Percentiles rank a stretch among this genome's conserved stretches.
Evolutionary conservation across 768 basidiomycete species (phyloP).

Genomic region (Lactarius psammicola): DNA sequence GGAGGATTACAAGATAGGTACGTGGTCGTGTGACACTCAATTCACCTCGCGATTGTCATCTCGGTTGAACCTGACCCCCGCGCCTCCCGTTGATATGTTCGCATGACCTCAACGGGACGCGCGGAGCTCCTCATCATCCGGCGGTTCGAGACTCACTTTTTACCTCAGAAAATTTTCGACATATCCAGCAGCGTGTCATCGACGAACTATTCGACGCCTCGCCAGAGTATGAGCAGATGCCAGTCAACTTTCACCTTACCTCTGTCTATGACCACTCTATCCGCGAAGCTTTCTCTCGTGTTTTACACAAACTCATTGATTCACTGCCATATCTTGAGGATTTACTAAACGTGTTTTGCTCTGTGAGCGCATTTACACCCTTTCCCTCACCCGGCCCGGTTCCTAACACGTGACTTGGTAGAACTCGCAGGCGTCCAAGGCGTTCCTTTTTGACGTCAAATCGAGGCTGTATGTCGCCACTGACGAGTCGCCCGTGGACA

Average conservation of each 20-base stretch:
- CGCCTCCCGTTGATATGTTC: not conserved
- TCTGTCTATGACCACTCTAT: conserved; percentile 91
- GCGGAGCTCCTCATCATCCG: not conserved
- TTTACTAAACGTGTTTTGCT: conserved; percentile 80
- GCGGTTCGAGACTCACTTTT: conserved; percentile 11
- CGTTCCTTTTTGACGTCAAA: conserved; percentile 85
- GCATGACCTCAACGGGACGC: conserved; percentile 1
- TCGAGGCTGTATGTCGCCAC: conserved; percentile 91
- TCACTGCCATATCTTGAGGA: conserved; percentile 85
- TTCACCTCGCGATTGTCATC: conserved; percentile 8
- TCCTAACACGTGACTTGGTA: conserved; percentile 34
- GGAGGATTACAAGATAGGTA: conserved; percentile 90
- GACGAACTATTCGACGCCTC: conserved; percentile 79
- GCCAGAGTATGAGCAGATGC: conserved; percentile 73
- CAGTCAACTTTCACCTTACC: conserved; percentile 86
- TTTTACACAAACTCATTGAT: conserved; percentile 83
- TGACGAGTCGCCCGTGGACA: conserved; percentile 88
- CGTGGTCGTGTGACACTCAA: conserved; percentile 30
- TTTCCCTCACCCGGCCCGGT: not conserved
- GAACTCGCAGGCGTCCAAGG: conserved; percentile 92
- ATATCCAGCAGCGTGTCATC: conserved; percentile 82
- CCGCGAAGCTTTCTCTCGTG: conserved; percentile 88
- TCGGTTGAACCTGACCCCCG: conserved; percentile 13
- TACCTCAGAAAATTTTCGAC: conserved; percentile 77
- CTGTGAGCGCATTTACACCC: conserved; percentile 43